Evolutionary conservation across 371 early-diverging fungal genomes (phyloP).

Genomic region (Phascolomyces articulosus): DNA sequence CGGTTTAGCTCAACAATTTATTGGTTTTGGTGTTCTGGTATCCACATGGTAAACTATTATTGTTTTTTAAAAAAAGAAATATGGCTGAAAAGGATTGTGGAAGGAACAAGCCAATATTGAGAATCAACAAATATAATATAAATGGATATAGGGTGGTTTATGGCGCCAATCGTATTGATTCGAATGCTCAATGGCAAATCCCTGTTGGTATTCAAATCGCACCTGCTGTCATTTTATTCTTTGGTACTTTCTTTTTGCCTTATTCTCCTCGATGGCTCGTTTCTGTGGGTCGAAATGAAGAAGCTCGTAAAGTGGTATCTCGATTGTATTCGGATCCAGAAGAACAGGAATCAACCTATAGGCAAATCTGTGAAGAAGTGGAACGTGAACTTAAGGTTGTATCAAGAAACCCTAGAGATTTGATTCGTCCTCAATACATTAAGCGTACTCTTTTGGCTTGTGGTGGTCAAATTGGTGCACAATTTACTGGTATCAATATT

Average conservation of each 20-base stretch:
- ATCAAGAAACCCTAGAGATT: conserved; percentile 71
- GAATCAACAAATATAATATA: background rate
- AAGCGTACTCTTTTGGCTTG: conserved; percentile 14
- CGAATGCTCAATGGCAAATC: conserved; percentile 40
- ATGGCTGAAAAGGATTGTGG: too few relatives aligned
- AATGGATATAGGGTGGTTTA: conserved; percentile 32
- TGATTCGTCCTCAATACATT: conserved; percentile 43
- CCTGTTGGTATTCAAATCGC: conserved; percentile 42
- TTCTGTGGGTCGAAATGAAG: conserved; percentile 39
- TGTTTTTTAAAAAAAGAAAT: background rate
- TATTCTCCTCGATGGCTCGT: conserved; percentile 62
- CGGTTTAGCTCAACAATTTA: conserved; percentile 28
- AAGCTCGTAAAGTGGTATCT: conserved; percentile 32
- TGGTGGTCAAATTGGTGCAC: conserved; percentile 45
- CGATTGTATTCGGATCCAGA: conserved; percentile 32
- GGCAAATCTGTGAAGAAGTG: conserved; percentile 46
- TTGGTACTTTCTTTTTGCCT: conserved; percentile 51
- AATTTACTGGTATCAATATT: conserved; percentile 57
- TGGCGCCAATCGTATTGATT: conserved; percentile 22
- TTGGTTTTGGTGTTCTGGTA: conserved; percentile 26
- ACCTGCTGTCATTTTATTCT: conserved; percentile 39
- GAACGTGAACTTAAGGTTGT: conserved; percentile 52
- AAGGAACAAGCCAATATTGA: too few relatives aligned
- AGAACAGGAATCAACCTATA: conserved; percentile 51
- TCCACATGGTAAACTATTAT: conserved; percentile 9